These are phyloP conservation scores for Oehlia diaphana DNA, from an alignment of 192 early-diverging fungal species.

Conservation along the genomic window DNA sequence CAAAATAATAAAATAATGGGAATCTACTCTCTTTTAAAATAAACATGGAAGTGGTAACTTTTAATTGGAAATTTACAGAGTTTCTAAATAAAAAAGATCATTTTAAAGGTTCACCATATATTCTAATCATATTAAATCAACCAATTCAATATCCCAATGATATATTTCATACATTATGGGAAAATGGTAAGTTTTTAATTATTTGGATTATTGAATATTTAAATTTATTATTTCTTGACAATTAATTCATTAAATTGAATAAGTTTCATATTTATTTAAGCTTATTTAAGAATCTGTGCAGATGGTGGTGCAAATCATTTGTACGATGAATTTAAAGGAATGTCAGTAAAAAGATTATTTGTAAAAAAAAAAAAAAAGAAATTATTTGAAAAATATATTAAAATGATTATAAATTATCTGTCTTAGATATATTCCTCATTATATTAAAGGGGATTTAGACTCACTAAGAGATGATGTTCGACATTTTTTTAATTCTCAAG, in stretches of 20 bases:
- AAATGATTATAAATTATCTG: background rate
- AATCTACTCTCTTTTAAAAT: too few species aligned
- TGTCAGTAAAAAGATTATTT: slow-evolving; percentile 34
- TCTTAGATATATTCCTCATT: slow-evolving; percentile 70
- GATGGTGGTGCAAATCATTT: slow-evolving; percentile 92
- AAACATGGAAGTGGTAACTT: background rate
- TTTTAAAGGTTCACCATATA: background rate
- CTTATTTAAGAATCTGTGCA: slow-evolving; percentile 59
- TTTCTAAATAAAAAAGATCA: background rate
- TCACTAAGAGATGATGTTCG: slow-evolving; percentile 64
- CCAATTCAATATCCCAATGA: background rate
- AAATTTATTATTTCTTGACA: background rate
- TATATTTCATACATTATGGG: background rate
- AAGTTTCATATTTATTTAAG: background rate
- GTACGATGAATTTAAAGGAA: slow-evolving; percentile 61
- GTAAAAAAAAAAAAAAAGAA: slow-evolving; percentile 38
- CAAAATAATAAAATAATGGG: too few species aligned
- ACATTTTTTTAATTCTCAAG: slow-evolving; percentile 62
- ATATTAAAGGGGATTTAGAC: slow-evolving; percentile 86
- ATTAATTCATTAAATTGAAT: background rate
- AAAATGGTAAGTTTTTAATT: slow-evolving; percentile 14
- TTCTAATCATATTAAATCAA: slow-evolving; percentile 18
- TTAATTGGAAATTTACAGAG: background rate
- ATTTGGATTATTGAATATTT: background rate
- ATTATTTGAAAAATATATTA: background rate